Evolutionary conservation across 1,284 basidiomycete genomes (phyloP), one percentile per base, ranked within the genome.

Genomic region (Ganoderma multipileum): DNA sequence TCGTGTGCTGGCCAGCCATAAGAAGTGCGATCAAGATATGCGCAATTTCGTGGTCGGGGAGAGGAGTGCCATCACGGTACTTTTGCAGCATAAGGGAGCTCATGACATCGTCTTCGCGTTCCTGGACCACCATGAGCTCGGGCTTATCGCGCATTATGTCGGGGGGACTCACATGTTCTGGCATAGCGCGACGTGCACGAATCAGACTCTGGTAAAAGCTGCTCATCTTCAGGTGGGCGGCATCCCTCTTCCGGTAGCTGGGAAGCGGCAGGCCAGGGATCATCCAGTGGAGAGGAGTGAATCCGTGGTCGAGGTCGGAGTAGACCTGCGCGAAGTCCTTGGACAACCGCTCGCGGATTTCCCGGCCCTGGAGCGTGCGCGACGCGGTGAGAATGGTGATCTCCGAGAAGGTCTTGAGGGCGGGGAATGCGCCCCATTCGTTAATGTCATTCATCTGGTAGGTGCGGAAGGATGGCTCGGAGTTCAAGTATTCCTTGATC

Each of bases 1-100:
- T 95, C 0, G 98, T 99, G 83, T 99, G 98, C 82, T 99, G 98
- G 33, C 98, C 98, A 50, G 97, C 97, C 96, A 97, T 97, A 72
- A 97, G 89, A 59, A 97, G 86, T 26, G 95, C 95, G 74, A 96
- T 97, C 93, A 99, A 92, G 78, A 99, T 97, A 78, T 99, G 97
- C 0, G 98, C 96, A 71, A 99, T 93, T 80, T 99, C 96, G 73
- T 94, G 91, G 77, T 99, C 95, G 62, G 86, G 87, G 41, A 99
- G 87, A 1, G 85, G 79, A 52, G 88, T 85, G 61, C 98, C 98
- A 77, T 91, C 88, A 76, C 95, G 94, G 84, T 99, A 99, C 62
- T 84, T 88, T 78, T 97, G 94, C 73, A 91, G 86, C 83, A 93
- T 89, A 33, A 99, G 87, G 1, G 96, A 93, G 23, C 92, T 86